Evolutionary conservation across 2,329 filamentous ascomycete species (phyloP).

Genomic region (Xylogone sp.): DNA sequence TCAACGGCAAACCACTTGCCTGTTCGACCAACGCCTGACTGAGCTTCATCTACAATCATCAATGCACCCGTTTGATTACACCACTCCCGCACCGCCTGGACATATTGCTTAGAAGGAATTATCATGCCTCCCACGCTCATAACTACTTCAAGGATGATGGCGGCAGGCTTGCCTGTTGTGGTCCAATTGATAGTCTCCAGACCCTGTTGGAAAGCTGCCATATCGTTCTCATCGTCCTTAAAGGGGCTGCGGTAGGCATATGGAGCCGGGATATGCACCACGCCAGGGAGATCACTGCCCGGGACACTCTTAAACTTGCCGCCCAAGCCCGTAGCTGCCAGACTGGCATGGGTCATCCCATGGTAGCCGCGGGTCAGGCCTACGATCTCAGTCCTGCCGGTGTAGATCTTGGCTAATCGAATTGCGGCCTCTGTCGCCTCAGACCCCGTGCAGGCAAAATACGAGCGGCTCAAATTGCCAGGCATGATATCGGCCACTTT

Average conservation of each 20-base stretch:
- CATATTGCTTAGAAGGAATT: conserved; percentile 83
- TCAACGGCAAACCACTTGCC: conserved; percentile 88
- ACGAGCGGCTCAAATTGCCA: conserved; percentile 82
- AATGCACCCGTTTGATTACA: conserved; percentile 93
- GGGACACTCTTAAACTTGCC: conserved; percentile 29
- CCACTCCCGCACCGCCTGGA: conserved; percentile 70
- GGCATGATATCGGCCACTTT: conserved; percentile 82
- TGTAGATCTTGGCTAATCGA: conserved; percentile 77
- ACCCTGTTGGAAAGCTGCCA: conserved; percentile 70
- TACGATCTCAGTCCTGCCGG: conserved; percentile 41
- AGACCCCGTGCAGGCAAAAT: conserved; percentile 95
- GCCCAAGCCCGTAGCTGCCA: conserved; percentile 22
- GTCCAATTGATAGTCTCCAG: conserved; percentile 45
- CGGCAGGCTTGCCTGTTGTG: conserved; percentile 61
- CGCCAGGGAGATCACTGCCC: conserved; percentile 29
- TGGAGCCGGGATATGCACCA: conserved; percentile 33
- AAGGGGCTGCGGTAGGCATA: conserved; percentile 42
- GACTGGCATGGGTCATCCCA: conserved; percentile 80
- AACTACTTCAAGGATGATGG: conserved; percentile 90
- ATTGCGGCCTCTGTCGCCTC: conserved; percentile 92
- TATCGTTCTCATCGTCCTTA: conserved; percentile 66
- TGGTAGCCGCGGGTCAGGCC: conserved; percentile 96
- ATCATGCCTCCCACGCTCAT: conserved; percentile 95
- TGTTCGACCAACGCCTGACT: conserved; percentile 93
- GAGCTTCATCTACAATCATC: conserved; percentile 94